Conservation (phyloP, 2,329 filamentous ascomycete genomes). For the Alternaria triticina region DNA sequence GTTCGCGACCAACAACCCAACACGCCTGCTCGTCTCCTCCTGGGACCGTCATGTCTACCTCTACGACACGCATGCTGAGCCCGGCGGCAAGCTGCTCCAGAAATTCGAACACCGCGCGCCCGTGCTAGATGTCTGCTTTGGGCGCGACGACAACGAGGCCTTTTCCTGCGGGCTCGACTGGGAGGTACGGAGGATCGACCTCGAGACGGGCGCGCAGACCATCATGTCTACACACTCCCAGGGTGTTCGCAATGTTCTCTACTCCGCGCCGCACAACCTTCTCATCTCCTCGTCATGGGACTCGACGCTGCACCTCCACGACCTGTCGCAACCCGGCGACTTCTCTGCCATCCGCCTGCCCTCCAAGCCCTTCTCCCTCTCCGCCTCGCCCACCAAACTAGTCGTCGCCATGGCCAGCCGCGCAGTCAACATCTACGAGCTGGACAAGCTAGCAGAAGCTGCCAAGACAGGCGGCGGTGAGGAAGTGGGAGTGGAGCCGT, state of each 20-base stretch:
- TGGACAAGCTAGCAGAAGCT: slow-evolving; percentile 66
- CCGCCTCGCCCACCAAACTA: slow-evolving; percentile 78
- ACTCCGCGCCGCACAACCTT: slow-evolving; percentile 75
- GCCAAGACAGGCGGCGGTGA: slow-evolving; percentile 27
- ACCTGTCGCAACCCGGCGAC: slow-evolving; percentile 60
- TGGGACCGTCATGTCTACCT: slow-evolving; percentile 94
- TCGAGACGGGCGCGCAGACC: slow-evolving; percentile 73
- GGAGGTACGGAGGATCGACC: slow-evolving; percentile 81
- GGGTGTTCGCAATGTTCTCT: slow-evolving; percentile 83
- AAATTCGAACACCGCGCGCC: slow-evolving; percentile 84
- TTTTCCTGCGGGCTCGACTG: slow-evolving; percentile 88
- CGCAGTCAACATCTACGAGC: slow-evolving; percentile 92
- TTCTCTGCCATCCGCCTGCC: slow-evolving; percentile 75
- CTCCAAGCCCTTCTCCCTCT: slow-evolving; percentile 87
- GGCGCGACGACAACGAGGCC: slow-evolving; percentile 78
- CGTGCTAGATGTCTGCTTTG: slow-evolving; percentile 91
- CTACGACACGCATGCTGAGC: slow-evolving; percentile 73
- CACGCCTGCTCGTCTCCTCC: slow-evolving; percentile 84
- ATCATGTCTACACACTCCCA: slow-evolving; percentile 79
- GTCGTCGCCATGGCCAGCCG: slow-evolving; percentile 96
- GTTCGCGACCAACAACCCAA: slow-evolving; percentile 79
- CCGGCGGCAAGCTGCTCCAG: slow-evolving; percentile 69
- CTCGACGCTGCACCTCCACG: slow-evolving; percentile 84
- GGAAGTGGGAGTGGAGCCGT: slow-evolving; percentile 69
- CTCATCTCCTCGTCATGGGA: slow-evolving; percentile 95